A percentile compares a stretch with the other conserved stretches of the same genome.
Conservation (phyloP, 345 rosid genomes). For the Arabis hirsuta region DNA sequence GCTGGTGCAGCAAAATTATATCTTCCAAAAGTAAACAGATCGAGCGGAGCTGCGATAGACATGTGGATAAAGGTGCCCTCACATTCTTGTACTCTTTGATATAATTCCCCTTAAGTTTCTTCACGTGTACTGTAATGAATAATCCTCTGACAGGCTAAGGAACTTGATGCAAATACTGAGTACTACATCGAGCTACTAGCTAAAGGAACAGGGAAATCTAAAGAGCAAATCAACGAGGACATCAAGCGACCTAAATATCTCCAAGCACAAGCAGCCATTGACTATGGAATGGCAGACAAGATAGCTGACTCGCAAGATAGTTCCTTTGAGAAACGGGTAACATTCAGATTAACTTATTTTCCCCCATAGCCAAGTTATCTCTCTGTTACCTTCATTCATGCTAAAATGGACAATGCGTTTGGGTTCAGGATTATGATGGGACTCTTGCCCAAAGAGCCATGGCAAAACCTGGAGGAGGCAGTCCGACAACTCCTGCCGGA, state of each 20-base stretch:
- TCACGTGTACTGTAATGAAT: conserved; percentile 18
- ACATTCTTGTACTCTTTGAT: background rate
- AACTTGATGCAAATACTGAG: conserved; percentile 72
- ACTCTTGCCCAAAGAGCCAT: conserved; percentile 68
- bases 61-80: conserved; percentile 81
- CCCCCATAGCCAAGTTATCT: conserved; percentile 19
- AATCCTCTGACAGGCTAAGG: conserved; percentile 66
- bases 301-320: conserved; percentile 58
- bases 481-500: conserved; percentile 66
- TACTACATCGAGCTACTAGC: conserved; percentile 72
- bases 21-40: conserved; percentile 71
- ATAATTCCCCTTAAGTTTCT: background rate
- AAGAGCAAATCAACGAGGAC: conserved; percentile 77
- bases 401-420: conserved; percentile 22
- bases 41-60: conserved; percentile 82
- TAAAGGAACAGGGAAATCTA: conserved; percentile 74
- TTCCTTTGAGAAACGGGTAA: conserved; percentile 71
- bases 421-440: conserved; percentile 68
- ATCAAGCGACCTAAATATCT: conserved; percentile 73
- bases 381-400: conserved; percentile 23
- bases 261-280: conserved; percentile 72
- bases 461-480: conserved; percentile 60
- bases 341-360: background rate
- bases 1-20: conserved; percentile 71
- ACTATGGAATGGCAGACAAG: conserved; percentile 89